phyloP scores from a whole-genome alignment of 164 flowering plant species.

The Dillenia suffruticosa region DNA sequence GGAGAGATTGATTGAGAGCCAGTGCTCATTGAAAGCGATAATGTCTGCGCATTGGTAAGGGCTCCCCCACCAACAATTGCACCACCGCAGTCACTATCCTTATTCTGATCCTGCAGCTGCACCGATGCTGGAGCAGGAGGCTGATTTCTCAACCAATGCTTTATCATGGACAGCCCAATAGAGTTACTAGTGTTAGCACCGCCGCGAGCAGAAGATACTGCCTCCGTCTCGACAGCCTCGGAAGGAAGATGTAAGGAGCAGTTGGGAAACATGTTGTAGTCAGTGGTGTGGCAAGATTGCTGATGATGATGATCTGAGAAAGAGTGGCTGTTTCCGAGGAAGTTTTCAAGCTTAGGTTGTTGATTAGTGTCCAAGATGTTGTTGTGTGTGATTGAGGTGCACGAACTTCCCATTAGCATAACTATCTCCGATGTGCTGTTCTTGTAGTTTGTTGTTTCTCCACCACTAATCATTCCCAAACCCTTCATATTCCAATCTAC shows the following conservation, averaged over 20 bases:
- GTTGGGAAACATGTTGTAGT: conserved; percentile 33
- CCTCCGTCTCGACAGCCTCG: conserved; percentile 5
- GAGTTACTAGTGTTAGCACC: conserved; percentile 19
- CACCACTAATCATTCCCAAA: conserved; percentile 21
- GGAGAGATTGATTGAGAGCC: conserved; percentile 41
- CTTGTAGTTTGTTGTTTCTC: conserved; percentile 27
- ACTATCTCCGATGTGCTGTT: conserved; percentile 28
- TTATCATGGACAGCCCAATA: conserved; percentile 84
- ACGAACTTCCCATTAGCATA: conserved; percentile 41
- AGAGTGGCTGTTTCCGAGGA: conserved; percentile 55
- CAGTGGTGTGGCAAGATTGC: conserved; percentile 13
- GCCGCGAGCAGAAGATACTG: not conserved
- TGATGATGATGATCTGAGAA: conserved; percentile 31
- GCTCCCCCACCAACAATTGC: conserved; percentile 4
- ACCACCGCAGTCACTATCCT: conserved; percentile 6
- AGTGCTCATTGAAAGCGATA: conserved; percentile 74
- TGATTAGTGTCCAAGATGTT: conserved; percentile 27
- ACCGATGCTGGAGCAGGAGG: conserved; percentile 33
- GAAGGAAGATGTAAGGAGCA: conserved; percentile 32
- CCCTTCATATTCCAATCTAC: conserved; percentile 74
- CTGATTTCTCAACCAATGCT: conserved; percentile 87
- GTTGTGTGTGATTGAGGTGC: conserved; percentile 12
- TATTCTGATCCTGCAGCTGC: conserved; percentile 22
- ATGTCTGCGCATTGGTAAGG: conserved; percentile 31
- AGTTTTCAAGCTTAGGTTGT: conserved; percentile 84